phyloP scores from a whole-genome alignment of 148 eudicot genomes.

The Polygonum aviculare region DNA sequence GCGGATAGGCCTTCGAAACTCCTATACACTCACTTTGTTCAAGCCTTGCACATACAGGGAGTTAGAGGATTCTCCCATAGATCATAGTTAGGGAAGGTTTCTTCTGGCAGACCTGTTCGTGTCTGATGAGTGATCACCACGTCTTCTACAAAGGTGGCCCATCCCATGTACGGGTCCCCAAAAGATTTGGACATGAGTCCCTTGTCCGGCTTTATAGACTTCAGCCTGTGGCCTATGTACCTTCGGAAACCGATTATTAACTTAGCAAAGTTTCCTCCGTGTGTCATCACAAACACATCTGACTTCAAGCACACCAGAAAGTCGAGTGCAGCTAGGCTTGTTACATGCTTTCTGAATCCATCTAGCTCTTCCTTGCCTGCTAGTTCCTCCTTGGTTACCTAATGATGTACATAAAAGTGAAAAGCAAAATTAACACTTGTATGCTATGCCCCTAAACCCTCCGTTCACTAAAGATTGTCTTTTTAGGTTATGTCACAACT shows the following conservation, averaged over 20 bases:
- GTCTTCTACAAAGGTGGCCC: constrained; percentile 95
- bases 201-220: constrained; percentile 95
- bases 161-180: constrained; percentile 97
- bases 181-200: constrained; percentile 94
- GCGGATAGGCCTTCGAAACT: neutral
- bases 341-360: constrained; percentile 83
- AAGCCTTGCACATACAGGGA: constrained; percentile 93
- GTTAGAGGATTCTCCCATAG: constrained; percentile 97
- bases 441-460: neutral
- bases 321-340: constrained; percentile 93
- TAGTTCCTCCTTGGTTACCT: constrained; percentile 96
- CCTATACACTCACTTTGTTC: constrained; percentile 16
- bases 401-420: constrained; percentile 7
- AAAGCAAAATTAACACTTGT: neutral
- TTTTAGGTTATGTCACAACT: no score
- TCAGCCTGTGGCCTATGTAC: constrained; percentile 79
- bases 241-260: constrained; percentile 78
- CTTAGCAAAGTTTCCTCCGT: constrained; percentile 97
- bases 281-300: constrained; percentile 96
- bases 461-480: no score
- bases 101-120: constrained; percentile 88
- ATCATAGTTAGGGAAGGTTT: constrained; percentile 92
- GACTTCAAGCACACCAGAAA: constrained; percentile 94
- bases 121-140: constrained; percentile 92
- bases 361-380: constrained; percentile 81